Base-by-base conservation (phyloP, 1,284 basidiomycete species). In the Coniophora puteana region DNA sequence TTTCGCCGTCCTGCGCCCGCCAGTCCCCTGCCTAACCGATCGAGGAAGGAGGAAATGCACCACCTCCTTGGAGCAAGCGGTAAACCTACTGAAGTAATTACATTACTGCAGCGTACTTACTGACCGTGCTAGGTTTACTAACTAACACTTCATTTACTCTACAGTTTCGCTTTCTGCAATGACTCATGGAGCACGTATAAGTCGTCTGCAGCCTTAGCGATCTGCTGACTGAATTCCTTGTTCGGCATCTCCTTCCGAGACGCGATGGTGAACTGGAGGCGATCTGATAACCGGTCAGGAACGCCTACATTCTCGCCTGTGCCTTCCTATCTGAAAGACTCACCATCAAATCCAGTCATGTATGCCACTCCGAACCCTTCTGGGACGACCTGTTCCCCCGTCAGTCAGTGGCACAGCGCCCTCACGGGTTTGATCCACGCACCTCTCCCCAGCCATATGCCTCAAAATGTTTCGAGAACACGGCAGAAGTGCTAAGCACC, bases 391-490 rank as follows among this genome's bases (percentile, higher is more conserved):
- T 78, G 46, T 29, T 3, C 45, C 43, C 37, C 45, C 38, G 36
- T 42, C 16, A 41, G 8, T 31, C n/a, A 34, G 17, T 35, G 32
- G 12, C 11, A 2, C 11, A 24, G n/a, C 13, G 29, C 33, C 36
- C 11, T 24, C 25, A n/a, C 17, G 46, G 13, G 37, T n/a, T 21
- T 50, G 23, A 24, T 17, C 23, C 14, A 38, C 63, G 8, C 41
- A 78, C 79, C 69, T 89, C 88, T 40, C 89, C 89, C 84, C 87
- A 93, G 24, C 91, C 91, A 64, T 93, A 94, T 17, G 76, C 81
- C 34, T 72, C 72, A 55, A 94, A 83, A 55, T 86, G 78, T 47
- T 83, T 82, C 17, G 86, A 89, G 60, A 87, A 92, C 40, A 95
- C 76, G 17, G 90, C 87, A 29, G 86, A 90, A n/a, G 92, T 95